Percentiles rank a stretch among this genome's conserved stretches.
Evolutionary conservation across 2,329 filamentous ascomycete species (phyloP).

Genomic region (Pezicula carpinea): DNA sequence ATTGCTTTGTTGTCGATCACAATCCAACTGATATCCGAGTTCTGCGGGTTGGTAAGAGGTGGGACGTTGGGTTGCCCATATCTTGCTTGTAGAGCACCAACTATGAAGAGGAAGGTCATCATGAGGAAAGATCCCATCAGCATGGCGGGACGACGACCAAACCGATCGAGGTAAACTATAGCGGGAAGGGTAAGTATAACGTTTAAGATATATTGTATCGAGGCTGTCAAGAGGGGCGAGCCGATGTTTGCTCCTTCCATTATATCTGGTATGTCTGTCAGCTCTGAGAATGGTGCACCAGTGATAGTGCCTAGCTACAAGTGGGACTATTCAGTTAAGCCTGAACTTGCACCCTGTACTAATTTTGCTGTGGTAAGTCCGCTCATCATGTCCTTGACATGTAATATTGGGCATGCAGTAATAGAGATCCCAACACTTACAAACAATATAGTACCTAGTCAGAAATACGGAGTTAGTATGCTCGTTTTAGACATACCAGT

Average conservation of each 20-base stretch:
- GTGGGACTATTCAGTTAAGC: not conserved
- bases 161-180: constrained; percentile 68
- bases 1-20: constrained; percentile 45
- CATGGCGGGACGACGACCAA: constrained; percentile 66
- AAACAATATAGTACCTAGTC: constrained; percentile 66
- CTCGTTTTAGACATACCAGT: too few relatives aligned
- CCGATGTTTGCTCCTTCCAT: constrained; percentile 59
- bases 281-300: not conserved
- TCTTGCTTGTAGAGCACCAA: constrained; percentile 56
- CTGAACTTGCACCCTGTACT: too few relatives aligned
- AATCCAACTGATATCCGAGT: constrained; percentile 52
- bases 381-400: too few relatives aligned
- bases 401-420: not conserved
- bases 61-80: constrained; percentile 48
- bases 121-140: constrained; percentile 62
- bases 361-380: too few relatives aligned
- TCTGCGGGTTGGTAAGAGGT: constrained; percentile 32
- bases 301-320: too few relatives aligned
- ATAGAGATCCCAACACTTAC: constrained; percentile 26
- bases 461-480: too few relatives aligned
- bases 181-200: constrained; percentile 73
- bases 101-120: constrained; percentile 57
- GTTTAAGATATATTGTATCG: constrained; percentile 74
- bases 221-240: constrained; percentile 58
- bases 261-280: constrained; percentile 43